These are phyloP conservation scores for Phyllosticta ampelicida DNA, from an alignment of 2,329 filamentous ascomycete species.

Conservation along the genomic window DNA sequence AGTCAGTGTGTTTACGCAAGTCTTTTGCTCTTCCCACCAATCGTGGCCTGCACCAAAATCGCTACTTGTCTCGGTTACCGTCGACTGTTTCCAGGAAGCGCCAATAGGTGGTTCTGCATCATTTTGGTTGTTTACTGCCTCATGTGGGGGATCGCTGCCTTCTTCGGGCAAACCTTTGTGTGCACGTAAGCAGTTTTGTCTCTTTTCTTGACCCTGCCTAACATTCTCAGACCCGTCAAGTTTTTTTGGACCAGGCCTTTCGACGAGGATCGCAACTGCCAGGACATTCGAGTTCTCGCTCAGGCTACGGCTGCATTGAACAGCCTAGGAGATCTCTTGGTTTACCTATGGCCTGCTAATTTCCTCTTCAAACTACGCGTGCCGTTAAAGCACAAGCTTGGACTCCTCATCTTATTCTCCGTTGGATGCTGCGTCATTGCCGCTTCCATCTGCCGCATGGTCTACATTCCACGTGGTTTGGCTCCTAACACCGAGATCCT, in stretches of 20 bases:
- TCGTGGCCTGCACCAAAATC: conserved; percentile 15
- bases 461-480: neutral
- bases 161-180: conserved; percentile 16
- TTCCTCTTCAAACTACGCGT: conserved; percentile 16
- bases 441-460: conserved; percentile 2
- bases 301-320: conserved; percentile 13
- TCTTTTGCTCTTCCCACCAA: conserved; percentile 12
- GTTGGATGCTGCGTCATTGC: conserved; percentile 10
- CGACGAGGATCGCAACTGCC: conserved; percentile 4
- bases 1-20: neutral
- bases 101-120: conserved; percentile 21
- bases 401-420: conserved; percentile 13
- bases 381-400: conserved; percentile 12
- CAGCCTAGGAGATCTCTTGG: conserved; percentile 14
- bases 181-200: conserved; percentile 1
- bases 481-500: neutral
- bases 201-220: neutral
- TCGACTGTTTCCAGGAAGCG: conserved; percentile 17
- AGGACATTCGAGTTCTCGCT: conserved; percentile 11
- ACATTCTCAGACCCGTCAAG: conserved; percentile 9
- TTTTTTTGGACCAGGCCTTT: conserved; percentile 2
- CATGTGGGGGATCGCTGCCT: conserved; percentile 14
- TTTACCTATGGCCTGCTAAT: conserved; percentile 15
- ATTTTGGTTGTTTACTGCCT: conserved; percentile 19
- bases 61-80: conserved; percentile 21